Evolutionary conservation across 108 stramenopile genomes (phyloP), one percentile per base, ranked within the genome.

Genomic region (Conticribra weissflogii): DNA sequence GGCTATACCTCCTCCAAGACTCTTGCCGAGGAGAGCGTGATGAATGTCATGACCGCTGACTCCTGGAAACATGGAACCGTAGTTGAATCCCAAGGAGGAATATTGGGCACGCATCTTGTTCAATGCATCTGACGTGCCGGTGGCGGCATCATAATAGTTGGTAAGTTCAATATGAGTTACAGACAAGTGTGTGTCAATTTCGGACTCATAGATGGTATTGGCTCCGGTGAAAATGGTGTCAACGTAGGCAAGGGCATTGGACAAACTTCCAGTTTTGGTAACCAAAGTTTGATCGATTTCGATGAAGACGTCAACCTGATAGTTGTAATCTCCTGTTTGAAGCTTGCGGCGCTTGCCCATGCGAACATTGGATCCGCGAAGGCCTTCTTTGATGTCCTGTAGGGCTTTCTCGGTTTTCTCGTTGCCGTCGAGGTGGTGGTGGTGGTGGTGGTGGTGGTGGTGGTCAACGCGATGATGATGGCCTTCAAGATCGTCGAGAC

Each of bases 101-200:
- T 67, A 67, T 15, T 12, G 28, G 30, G 24, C 32, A 30, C 41
- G 0, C 68, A 68, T 68, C n/a, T 46, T 68, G 3, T 36, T 19
- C 3, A 68, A 21, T 1, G 68, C 68, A 2, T 68, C 22, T 9
- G 1, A 54, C 2, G 71, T 63, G 9, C 33, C 7, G 3, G 63
- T 29, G 3, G 71, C 24, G 3, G 27, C n/a, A 24, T 41, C 71
- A 41, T 72, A 72, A 1, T 49, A 3, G 32, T 30, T 54, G 5
- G 50, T 29, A 0, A 63, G 2, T 7, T 55, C 23, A 7, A 72
- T 17, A 2, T n/a, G 15, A 47, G 8, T 16, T 0, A 72, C 71
- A 30, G 63, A 62, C 18, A 72, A 30, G 48, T 72, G 71, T 1
- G 71, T 72, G 16, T 63, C 52, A 47, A 72, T 72, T 36, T 72